These are phyloP conservation scores for Apiospora kogelbergensis DNA, from an alignment of 2,329 filamentous ascomycete species.

Conservation along the genomic window DNA sequence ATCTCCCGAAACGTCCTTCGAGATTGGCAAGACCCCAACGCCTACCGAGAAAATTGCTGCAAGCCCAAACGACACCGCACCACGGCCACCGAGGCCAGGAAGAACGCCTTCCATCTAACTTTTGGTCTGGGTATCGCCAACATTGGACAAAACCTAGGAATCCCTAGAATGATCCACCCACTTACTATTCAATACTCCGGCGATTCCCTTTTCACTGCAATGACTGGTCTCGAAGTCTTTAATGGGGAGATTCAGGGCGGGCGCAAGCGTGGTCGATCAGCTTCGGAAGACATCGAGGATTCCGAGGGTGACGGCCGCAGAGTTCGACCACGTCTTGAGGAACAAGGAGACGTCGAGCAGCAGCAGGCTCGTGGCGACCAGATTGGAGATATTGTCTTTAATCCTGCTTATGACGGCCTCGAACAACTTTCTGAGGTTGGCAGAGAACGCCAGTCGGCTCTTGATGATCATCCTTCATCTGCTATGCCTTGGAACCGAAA, in stretches of 20 bases:
- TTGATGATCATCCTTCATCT: constrained; percentile 65
- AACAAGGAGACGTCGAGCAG: constrained; percentile 18
- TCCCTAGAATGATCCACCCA: constrained; percentile 38
- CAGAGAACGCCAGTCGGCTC: constrained; percentile 58
- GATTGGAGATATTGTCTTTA: constrained; percentile 27
- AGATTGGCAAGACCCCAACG: constrained; percentile 34
- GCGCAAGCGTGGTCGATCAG: constrained; percentile 39
- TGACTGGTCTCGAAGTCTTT: constrained; percentile 35
- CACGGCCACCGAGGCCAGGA: constrained; percentile 38
- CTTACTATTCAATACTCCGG: constrained; percentile 49
- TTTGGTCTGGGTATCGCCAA: constrained; percentile 40
- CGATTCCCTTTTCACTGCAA: constrained; percentile 37
- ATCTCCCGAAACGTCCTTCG: constrained; percentile 38
- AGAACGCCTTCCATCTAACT: constrained; percentile 39
- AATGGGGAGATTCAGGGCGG: constrained; percentile 19
- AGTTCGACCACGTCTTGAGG: constrained; percentile 36
- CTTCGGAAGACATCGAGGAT: constrained; percentile 43
- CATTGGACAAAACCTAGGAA: constrained; percentile 33
- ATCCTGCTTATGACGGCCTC: constrained; percentile 18
- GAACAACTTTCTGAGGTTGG: constrained; percentile 28
- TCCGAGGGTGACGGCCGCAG: constrained; percentile 36
- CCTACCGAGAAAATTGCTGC: constrained; percentile 52
- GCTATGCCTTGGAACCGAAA: constrained; percentile 54
- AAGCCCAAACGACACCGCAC: constrained; percentile 25
- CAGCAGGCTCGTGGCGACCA: constrained; percentile 19